Evolutionary conservation across 2,329 filamentous ascomycete species (phyloP), one percentile per base, ranked within the genome.

Genomic region (Zymoseptoria passerinii): DNA sequence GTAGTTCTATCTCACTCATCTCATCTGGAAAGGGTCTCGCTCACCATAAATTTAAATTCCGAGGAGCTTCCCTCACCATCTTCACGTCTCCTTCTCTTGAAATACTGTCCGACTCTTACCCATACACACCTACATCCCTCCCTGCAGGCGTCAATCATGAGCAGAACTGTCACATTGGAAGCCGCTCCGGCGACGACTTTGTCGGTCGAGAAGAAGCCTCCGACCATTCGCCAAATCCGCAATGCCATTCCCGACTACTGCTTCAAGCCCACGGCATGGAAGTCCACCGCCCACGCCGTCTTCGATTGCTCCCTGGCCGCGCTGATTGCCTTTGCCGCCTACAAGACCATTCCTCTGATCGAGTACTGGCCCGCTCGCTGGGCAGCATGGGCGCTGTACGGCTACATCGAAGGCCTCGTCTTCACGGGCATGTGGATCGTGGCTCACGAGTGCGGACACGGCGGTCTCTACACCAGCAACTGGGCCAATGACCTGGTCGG

Each of bases 341-440:
- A 53, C 44, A 49, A 50, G n/a, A 28, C 48, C 16, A 52, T 55
- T 3, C 53, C 54, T 13, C 51, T 48, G 7, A 35, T 60, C 10
- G 53, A 56, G 13, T 50, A 20, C 18, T 54, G 50, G 52, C 48
- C 53, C 20, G 51, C 58, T 18, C 51, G 61, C 13, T 57, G 52
- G n/a, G 28, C 55, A 8, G 18, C 56, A 1, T 65, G 63, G 63
- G 56, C 54, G 8, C n/a, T 51, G 0, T 88, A 89, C 71, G 80
- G 82, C 63, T 86, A 83, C 71, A 66, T 81, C 51, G 84, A 88
- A 73, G 85, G 86, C 54, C 79, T 86, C 28, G 74, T 87, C 65
- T 83, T 83, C 70, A 87, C 84, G 2, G 86, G 86, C 3, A 74
- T 89, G 65, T 89, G 86, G 86, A 85, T 87, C 64, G 75, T 88